Evolutionary conservation across 345 rosid genomes (phyloP).

Genomic region (Eucalyptus cloeziana): DNA sequence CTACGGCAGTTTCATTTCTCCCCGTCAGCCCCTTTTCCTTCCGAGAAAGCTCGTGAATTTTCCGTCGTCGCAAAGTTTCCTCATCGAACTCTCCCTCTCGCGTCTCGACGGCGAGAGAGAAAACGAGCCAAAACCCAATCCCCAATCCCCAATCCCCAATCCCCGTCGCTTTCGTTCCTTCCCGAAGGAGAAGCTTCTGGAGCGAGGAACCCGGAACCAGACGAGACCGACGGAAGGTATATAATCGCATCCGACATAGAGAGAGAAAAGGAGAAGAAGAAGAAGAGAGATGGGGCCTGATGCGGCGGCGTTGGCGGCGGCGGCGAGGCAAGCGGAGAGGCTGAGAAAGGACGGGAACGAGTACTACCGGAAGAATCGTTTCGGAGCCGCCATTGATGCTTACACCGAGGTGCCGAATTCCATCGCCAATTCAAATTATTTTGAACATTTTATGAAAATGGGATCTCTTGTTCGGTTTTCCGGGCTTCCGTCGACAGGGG

Average conservation of each 20-base stretch:
- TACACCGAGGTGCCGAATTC: constrained; percentile 51
- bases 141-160: background rate
- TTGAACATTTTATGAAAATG: background rate
- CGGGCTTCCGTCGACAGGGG: background rate
- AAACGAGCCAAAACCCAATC: background rate
- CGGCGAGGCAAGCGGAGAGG: constrained; percentile 61
- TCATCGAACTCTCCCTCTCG: background rate
- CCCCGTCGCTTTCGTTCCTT: background rate
- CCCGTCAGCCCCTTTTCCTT: background rate
- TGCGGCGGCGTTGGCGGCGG: constrained; percentile 7
- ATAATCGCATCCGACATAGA: background rate
- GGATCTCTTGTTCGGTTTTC: background rate
- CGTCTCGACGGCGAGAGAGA: background rate
- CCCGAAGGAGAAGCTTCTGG: background rate
- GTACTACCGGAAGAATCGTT: constrained; percentile 47
- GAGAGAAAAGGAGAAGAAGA: background rate
- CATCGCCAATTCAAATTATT: background rate
- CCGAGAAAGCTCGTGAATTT: background rate
- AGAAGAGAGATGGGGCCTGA: constrained; percentile 17
- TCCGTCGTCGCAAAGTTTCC: background rate
- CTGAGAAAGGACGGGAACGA: constrained; percentile 52
- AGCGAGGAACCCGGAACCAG: background rate
- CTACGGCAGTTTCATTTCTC: background rate
- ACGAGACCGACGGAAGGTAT: background rate
- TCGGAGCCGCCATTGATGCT: constrained; percentile 90